Evolutionary conservation across 2,329 filamentous ascomycete genomes (phyloP).

Genomic region (Hymenoscyphus scutula): DNA sequence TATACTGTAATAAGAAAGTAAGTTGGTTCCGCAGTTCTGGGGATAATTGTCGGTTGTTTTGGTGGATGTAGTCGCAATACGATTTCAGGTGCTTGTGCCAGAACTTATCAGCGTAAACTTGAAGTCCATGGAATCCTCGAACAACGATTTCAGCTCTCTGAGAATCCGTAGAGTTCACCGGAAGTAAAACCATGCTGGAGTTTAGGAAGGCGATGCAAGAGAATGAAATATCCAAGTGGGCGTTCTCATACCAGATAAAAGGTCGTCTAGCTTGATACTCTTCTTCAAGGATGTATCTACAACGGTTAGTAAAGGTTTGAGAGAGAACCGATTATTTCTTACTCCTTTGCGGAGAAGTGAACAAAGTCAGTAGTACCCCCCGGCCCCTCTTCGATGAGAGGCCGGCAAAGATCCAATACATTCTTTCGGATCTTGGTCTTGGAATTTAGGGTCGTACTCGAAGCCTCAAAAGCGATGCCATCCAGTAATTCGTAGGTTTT

Average conservation of each 20-base stretch:
- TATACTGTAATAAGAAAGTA: constrained; percentile 7
- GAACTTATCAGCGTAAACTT: constrained; percentile 13
- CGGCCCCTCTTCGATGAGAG: constrained; percentile 20
- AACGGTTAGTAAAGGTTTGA: not conserved
- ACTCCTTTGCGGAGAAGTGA: constrained; percentile 22
- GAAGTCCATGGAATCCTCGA: constrained; percentile 18
- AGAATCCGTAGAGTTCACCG: not conserved
- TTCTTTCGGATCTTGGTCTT: constrained; percentile 10
- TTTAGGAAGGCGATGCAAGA: constrained; percentile 14
- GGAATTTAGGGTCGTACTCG: not conserved
- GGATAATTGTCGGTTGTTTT: constrained; percentile 4
- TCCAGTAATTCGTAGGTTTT: constrained; percentile 19
- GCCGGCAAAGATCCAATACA: constrained; percentile 20
- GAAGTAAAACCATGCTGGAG: not conserved
- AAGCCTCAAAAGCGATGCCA: constrained; percentile 11
- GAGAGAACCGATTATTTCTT: not conserved
- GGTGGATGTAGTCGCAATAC: not conserved
- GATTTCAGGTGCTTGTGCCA: constrained; percentile 15
- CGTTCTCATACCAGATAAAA: constrained; percentile 9
- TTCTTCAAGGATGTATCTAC: constrained; percentile 16
- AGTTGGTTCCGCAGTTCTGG: constrained; percentile 11
- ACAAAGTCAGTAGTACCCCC: constrained; percentile 18
- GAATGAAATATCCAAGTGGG: constrained; percentile 17
- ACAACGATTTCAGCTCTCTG: constrained; percentile 5
- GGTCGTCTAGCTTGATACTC: constrained; percentile 6